Evolutionary conservation across 192 early-diverging fungal species (phyloP).

Genomic region (Paraglomus brasilianum): DNA sequence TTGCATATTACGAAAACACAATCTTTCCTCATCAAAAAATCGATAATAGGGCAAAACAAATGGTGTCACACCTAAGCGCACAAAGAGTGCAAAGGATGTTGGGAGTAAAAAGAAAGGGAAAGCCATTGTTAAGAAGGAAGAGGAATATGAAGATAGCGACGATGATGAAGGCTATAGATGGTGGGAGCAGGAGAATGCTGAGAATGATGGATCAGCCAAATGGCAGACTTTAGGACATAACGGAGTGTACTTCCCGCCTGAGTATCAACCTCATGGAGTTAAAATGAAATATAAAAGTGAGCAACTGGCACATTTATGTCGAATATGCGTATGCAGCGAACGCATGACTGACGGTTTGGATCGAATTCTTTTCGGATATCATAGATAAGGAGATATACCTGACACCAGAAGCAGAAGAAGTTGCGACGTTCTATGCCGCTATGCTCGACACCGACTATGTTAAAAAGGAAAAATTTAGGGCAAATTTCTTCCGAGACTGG

Average conservation of each 20-base stretch:
- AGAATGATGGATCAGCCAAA: slow-evolving; percentile 63
- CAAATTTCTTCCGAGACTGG: slow-evolving; percentile 95
- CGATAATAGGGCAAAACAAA: slow-evolving; percentile 16
- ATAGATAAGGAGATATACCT: slow-evolving; percentile 55
- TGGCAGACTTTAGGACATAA: slow-evolving; percentile 88
- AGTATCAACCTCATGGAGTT: slow-evolving; percentile 85
- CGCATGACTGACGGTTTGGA: background rate
- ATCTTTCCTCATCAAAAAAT: background rate
- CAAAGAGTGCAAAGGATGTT: background rate
- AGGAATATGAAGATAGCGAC: slow-evolving; percentile 44
- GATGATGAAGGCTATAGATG: slow-evolving; percentile 68
- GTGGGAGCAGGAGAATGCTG: slow-evolving; percentile 63
- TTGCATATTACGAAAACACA: background rate
- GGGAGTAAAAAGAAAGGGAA: slow-evolving; percentile 30
- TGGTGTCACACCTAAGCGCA: slow-evolving; percentile 13
- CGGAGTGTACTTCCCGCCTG: slow-evolving; percentile 89
- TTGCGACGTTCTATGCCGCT: slow-evolving; percentile 92
- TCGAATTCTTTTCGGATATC: background rate
- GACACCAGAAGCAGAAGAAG: slow-evolving; percentile 83
- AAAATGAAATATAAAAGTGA: slow-evolving; percentile 85
- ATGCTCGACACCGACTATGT: slow-evolving; percentile 81
- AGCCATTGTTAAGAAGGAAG: slow-evolving; percentile 29
- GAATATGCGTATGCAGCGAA: background rate
- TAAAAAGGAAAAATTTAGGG: slow-evolving; percentile 78
- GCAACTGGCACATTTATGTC: slow-evolving; percentile 12